Evolutionary conservation across 345 rosid genomes (phyloP).

Genomic region (Citrus reticulata): DNA sequence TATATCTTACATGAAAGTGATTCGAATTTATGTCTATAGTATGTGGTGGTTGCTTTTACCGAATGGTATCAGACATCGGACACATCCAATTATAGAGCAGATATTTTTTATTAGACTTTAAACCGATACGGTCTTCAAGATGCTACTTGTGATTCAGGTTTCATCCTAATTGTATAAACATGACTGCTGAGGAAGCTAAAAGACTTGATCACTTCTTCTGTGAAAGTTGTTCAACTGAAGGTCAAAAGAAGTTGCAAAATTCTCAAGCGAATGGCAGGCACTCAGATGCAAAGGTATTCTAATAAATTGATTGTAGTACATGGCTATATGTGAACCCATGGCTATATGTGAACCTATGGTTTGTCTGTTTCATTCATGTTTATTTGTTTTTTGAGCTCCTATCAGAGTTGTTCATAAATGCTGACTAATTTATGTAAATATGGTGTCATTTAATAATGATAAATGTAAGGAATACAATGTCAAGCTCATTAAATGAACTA

Average conservation of each 20-base stretch:
- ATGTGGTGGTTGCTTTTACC: not conserved
- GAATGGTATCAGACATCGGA: not conserved
- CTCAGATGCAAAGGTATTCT: slow-evolving; percentile 62
- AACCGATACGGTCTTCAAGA: slow-evolving; percentile 24
- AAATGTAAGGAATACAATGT: not conserved
- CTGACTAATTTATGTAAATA: no score
- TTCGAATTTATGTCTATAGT: not conserved
- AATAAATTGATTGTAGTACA: not conserved
- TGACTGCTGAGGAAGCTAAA: slow-evolving; percentile 76
- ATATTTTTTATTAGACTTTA: slow-evolving; percentile 7
- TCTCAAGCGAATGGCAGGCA: slow-evolving; percentile 45
- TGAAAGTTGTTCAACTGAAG: slow-evolving; percentile 69
- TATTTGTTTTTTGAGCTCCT: not conserved
- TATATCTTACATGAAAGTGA: not conserved
- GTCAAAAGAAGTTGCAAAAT: slow-evolving; percentile 59
- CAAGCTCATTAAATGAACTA: not conserved
- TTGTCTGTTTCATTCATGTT: not conserved
- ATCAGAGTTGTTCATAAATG: not conserved
- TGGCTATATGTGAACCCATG: not conserved
- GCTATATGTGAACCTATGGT: not conserved
- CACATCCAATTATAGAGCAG: slow-evolving; percentile 5
- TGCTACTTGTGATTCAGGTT: slow-evolving; percentile 79
- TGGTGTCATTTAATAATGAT: not conserved
- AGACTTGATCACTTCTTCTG: slow-evolving; percentile 84
- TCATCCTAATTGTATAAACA: slow-evolving; percentile 96